Conservation (phyloP, 345 rosid genomes). For the Eucalyptus virginea region DNA sequence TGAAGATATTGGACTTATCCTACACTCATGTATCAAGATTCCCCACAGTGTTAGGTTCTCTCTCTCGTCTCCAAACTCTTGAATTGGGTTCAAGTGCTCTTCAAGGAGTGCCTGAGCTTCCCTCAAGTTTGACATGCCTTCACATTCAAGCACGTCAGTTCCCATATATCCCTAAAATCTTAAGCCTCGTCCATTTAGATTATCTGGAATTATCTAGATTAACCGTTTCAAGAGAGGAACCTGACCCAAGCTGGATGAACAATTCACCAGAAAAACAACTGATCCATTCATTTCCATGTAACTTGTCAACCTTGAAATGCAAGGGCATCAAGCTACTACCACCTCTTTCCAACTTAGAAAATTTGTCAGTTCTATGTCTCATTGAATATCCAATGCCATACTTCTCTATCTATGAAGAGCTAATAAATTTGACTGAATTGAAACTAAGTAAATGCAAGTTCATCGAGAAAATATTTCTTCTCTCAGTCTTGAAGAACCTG, state of each 20-base stretch:
- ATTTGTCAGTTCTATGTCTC: background rate
- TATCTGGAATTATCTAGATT: no score
- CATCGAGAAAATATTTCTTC: fast-evolving
- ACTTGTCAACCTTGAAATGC: background rate
- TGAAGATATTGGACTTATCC: background rate
- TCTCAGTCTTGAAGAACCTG: background rate
- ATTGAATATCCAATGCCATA: background rate
- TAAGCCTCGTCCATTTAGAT: no score
- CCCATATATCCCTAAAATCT: no score
- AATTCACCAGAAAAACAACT: fast-evolving
- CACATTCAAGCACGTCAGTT: background rate
- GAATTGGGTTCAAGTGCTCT: background rate
- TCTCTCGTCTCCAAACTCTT: background rate
- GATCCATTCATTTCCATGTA: background rate
- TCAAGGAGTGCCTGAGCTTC: background rate
- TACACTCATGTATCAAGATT: fast-evolving
- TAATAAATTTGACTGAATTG: background rate
- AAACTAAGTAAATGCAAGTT: background rate
- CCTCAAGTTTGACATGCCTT: background rate
- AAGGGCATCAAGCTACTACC: background rate
- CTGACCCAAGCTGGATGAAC: background rate
- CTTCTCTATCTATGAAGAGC: background rate
- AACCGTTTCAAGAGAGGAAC: background rate
- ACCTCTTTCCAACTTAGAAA: background rate
- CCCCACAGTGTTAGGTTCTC: fast-evolving